Evolutionary conservation across 352 stramenopile genomes (phyloP).

Genomic region (Globisporangium abappressorium): DNA sequence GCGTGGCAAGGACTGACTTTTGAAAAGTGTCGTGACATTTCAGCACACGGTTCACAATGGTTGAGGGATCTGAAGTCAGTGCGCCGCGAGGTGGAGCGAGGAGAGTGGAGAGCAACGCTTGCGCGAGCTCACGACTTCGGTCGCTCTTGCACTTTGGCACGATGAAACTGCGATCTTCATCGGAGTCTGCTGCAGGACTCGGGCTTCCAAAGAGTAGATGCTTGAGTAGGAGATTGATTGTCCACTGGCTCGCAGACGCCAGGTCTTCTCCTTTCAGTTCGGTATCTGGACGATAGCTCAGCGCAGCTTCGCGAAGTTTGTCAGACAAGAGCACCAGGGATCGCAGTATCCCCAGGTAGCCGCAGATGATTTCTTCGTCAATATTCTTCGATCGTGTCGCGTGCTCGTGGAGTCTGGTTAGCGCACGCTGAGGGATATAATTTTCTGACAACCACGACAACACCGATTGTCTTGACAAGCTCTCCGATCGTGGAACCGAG

Average conservation of each 20-base stretch:
- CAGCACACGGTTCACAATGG: neutral
- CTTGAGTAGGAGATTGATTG: constrained; percentile 17
- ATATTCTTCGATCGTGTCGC: neutral
- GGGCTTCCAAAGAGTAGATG: constrained; percentile 16
- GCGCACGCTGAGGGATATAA: neutral
- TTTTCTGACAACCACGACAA: constrained; percentile 10
- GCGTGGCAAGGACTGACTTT: constrained; percentile 18
- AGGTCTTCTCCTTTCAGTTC: neutral
- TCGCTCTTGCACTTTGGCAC: constrained; percentile 10
- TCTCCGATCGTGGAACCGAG: neutral
- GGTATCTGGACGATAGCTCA: neutral
- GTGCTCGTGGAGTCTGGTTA: neutral
- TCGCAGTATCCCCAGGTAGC: constrained; percentile 5
- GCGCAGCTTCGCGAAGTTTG: neutral
- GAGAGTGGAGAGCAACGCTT: constrained; percentile 12
- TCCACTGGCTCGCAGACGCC: constrained; percentile 4
- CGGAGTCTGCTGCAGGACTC: neutral
- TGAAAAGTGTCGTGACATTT: constrained; percentile 23
- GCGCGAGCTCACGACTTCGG: constrained; percentile 8
- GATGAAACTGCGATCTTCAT: neutral
- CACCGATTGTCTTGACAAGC: neutral
- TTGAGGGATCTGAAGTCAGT: neutral
- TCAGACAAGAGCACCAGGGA: constrained; percentile 13
- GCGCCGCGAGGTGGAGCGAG: neutral
- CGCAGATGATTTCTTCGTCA: constrained; percentile 4